Evolutionary conservation across 2,329 filamentous ascomycete species (phyloP).

Genomic region (Ceratocystis albifundus): DNA sequence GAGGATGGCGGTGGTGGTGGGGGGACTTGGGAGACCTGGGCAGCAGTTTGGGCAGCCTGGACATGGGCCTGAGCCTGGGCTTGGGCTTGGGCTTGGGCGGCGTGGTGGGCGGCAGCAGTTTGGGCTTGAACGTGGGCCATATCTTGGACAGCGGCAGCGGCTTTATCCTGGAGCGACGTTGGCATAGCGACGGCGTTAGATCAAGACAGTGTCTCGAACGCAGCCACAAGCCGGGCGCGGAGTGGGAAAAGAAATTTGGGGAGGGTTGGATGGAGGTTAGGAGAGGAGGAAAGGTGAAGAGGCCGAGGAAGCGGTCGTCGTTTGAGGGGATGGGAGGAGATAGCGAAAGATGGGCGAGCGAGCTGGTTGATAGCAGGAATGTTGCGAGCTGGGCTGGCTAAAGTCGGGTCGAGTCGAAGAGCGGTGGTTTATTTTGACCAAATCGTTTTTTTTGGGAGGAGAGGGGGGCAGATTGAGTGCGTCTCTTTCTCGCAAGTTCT

Average conservation of each 20-base stretch:
- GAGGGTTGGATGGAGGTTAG: background rate
- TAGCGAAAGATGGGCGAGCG: too few relatives aligned
- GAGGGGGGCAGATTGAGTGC: too few relatives aligned
- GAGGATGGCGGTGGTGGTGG: background rate
- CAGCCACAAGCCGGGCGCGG: conserved; percentile 8
- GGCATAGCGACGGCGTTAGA: conserved; percentile 10
- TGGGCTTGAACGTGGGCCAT: conserved; percentile 6
- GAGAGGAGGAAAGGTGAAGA: background rate
- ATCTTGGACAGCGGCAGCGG: conserved; percentile 5
- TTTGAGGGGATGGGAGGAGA: too few relatives aligned
- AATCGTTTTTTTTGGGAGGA: too few relatives aligned
- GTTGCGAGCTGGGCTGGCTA: too few relatives aligned
- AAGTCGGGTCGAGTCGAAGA: too few relatives aligned
- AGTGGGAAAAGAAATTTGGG: background rate
- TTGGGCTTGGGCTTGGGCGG: background rate
- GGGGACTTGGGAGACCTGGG: conserved; percentile 8
- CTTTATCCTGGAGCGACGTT: conserved; percentile 1
- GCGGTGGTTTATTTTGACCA: too few relatives aligned
- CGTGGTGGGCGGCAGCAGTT: too few relatives aligned
- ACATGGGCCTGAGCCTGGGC: background rate
- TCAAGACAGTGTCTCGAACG: conserved; percentile 14
- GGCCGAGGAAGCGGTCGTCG: background rate
- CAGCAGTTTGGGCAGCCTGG: background rate
- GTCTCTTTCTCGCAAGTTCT: too few relatives aligned
- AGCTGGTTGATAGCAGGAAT: too few relatives aligned